A percentile compares a stretch with the other conserved stretches of the same genome.
Evolutionary conservation across 2,329 filamentous ascomycete species (phyloP).

Genomic region (Penicillium digitatum): DNA sequence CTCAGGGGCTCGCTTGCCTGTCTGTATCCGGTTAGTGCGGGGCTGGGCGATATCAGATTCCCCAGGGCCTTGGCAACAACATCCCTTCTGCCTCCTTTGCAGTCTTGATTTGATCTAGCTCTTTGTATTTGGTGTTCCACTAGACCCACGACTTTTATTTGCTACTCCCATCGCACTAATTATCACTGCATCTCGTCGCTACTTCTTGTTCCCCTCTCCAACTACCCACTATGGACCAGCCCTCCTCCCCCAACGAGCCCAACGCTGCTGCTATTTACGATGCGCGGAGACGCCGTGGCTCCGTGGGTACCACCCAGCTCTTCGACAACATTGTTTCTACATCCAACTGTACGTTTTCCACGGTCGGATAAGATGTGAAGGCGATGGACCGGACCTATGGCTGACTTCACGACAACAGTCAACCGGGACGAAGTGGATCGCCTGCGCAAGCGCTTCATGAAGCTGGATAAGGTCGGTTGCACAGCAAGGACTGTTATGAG

Average conservation of each 20-base stretch:
- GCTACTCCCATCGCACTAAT: not conserved
- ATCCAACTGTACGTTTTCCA: conserved; percentile 73
- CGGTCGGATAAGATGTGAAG: not conserved
- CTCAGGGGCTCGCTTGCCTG: conserved; percentile 44
- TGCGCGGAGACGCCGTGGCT: conserved; percentile 42
- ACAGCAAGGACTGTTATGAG: not conserved
- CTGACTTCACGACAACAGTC: conserved; percentile 54
- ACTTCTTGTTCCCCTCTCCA: not conserved
- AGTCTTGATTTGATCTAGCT: not conserved
- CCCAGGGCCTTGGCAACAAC: conserved; percentile 15
- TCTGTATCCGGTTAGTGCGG: conserved; percentile 42
- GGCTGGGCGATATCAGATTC: conserved; percentile 43
- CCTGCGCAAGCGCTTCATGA: conserved; percentile 97
- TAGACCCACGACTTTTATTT: not conserved
- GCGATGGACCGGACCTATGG: not conserved
- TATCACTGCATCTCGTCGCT: not conserved
- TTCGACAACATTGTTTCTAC: conserved; percentile 94
- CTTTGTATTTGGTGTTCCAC: not conserved
- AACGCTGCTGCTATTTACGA: conserved; percentile 46
- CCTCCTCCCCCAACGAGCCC: conserved; percentile 27
- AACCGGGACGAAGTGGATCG: conserved; percentile 96
- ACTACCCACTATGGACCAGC: conserved; percentile 30
- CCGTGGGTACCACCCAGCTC: conserved; percentile 59
- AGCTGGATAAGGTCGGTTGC: conserved; percentile 78
- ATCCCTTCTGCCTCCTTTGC: conserved; percentile 9